Conservation (phyloP, 1,139 yeast species). For the Taphrina populina region DNA sequence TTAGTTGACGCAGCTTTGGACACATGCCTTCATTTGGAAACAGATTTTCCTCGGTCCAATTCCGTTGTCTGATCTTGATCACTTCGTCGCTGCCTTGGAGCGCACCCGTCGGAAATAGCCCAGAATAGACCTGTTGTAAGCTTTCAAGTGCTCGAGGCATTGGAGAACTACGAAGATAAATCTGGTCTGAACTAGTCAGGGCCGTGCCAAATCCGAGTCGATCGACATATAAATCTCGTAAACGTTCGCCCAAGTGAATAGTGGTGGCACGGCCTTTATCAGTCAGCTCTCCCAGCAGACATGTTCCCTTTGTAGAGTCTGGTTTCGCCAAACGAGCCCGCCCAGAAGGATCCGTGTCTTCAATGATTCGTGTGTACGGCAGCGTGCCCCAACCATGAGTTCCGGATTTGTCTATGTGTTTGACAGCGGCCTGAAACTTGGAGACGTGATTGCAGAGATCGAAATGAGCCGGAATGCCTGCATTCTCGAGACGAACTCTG, state of each 20-base stretch:
- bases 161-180: conserved; percentile 39
- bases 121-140: conserved; percentile 39
- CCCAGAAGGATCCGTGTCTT: conserved; percentile 6
- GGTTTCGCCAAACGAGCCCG: conserved; percentile 2
- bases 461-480: conserved; percentile 40
- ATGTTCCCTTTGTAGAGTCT: conserved; percentile 28
- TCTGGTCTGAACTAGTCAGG: conserved; percentile 33
- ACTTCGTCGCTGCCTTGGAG: conserved; percentile 33
- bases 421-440: conserved; percentile 36
- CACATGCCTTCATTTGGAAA: conserved; percentile 40
- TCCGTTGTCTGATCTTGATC: conserved; percentile 37
- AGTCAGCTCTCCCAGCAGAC: conserved; percentile 40
- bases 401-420: not conserved
- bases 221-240: conserved; percentile 39
- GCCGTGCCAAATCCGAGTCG: conserved; percentile 38
- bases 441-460: conserved; percentile 39
- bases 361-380: conserved; percentile 25
- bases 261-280: conserved; percentile 40
- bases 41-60: conserved; percentile 40
- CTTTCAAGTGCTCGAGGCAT: conserved; percentile 40
- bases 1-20: conserved; percentile 37
- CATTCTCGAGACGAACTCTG: conserved; percentile 38
- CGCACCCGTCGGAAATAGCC: conserved; percentile 38
- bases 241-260: conserved; percentile 37
- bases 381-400: conserved; percentile 16